Evolutionary conservation across 2,329 filamentous ascomycete genomes (phyloP).

Genomic region (Colletotrichum echinochloae): DNA sequence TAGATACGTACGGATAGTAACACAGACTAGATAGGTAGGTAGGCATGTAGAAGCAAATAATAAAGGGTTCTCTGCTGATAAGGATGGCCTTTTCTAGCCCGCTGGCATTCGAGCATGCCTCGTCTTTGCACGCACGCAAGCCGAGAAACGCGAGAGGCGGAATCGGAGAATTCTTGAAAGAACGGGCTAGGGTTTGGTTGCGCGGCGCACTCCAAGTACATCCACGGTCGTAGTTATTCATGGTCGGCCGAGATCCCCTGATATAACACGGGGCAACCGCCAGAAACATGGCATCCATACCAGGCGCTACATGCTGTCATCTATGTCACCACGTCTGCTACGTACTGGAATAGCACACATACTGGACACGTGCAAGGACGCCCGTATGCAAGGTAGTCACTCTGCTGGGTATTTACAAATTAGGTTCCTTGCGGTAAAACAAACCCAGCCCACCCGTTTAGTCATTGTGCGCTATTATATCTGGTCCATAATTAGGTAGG

Average conservation of each 20-base stretch:
- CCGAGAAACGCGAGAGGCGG: constrained; percentile 18
- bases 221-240: constrained; percentile 6
- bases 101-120: constrained; percentile 11
- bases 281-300: neutral
- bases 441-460: constrained; percentile 3
- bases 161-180: neutral
- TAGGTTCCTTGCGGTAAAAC: neutral
- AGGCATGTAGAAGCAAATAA: constrained; percentile 37
- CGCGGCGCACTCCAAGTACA: constrained; percentile 19
- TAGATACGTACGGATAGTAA: no score
- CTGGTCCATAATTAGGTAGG: constrained; percentile 33
- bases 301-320: no score
- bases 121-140: constrained; percentile 21
- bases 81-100: neutral
- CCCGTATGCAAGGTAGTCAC: no score
- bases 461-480: constrained; percentile 4
- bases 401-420: neutral
- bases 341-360: no score
- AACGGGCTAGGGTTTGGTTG: no score
- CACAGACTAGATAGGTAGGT: no score
- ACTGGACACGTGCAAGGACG: no score
- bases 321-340: no score
- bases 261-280: neutral
- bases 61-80: constrained; percentile 23
- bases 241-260: neutral